Percentiles rank a stretch among this genome's conserved stretches.
Conservation (phyloP, 306 rosid genomes). For the Cajanus cajan region DNA sequence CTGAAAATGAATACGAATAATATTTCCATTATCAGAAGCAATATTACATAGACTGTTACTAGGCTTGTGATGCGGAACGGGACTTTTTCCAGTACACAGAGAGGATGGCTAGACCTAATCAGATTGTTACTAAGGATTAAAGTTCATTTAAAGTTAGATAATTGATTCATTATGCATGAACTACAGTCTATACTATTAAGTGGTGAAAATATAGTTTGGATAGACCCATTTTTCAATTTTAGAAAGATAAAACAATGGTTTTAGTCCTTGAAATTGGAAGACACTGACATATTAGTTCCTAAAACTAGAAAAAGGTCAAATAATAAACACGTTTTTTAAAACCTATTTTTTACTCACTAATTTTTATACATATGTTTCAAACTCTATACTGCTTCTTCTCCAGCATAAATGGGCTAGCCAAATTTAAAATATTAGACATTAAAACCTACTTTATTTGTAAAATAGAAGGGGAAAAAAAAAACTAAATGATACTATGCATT, state of each 20-base stretch:
- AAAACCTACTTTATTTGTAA: not conserved
- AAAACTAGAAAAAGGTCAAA: too few relatives aligned
- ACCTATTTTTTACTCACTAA: not conserved
- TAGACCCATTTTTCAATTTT: not conserved
- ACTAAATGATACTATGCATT: not conserved
- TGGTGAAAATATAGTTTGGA: not conserved
- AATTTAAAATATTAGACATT: not conserved
- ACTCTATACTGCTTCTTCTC: not conserved
- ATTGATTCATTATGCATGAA: not conserved
- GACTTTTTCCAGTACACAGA: not conserved
- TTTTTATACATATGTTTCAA: not conserved
- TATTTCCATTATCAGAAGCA: not conserved
- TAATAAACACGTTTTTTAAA: not conserved
- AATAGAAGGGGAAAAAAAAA: not conserved
- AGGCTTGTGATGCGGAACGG: not conserved
- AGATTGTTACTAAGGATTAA: not conserved
- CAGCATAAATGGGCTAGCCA: not conserved
- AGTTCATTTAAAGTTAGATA: not conserved
- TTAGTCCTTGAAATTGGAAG: too few relatives aligned
- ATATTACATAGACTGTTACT: not conserved
- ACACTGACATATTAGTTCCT: too few relatives aligned
- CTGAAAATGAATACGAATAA: not conserved
- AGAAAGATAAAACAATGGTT: too few relatives aligned
- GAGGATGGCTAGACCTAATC: not conserved
- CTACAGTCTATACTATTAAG: not conserved